Percentiles rank a stretch among this genome's conserved stretches.
phyloP scores from a whole-genome alignment of 2,329 filamentous ascomycete genomes.

The Cephalotrichum gorgonifer region DNA sequence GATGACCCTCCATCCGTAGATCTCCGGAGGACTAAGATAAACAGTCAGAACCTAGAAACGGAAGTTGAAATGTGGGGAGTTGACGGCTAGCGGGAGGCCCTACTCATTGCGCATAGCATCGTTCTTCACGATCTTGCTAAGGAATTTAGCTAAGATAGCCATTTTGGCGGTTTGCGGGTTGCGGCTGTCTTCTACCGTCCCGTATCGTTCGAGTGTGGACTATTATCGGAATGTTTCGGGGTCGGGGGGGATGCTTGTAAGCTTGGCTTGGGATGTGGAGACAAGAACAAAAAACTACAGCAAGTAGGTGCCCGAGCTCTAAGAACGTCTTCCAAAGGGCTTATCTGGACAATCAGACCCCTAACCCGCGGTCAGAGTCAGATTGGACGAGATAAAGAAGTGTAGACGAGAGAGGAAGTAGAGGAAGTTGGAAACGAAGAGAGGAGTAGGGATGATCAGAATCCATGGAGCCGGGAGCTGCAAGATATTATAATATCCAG shows the following conservation, averaged over 20 bases:
- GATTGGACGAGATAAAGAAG: too few relatives aligned
- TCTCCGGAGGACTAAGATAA: conserved; percentile 37
- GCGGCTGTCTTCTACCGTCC: too few relatives aligned
- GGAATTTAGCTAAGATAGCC: conserved; percentile 29
- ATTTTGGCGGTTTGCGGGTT: conserved; percentile 18
- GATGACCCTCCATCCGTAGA: conserved; percentile 62
- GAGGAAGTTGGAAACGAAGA: neutral
- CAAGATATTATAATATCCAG: conserved; percentile 1
- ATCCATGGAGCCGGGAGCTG: neutral
- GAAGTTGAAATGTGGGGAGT: neutral
- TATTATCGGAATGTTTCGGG: neutral
- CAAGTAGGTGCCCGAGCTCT: neutral
- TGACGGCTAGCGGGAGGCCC: neutral
- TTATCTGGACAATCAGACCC: neutral
- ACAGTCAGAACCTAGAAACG: neutral
- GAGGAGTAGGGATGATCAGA: neutral
- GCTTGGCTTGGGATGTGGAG: neutral
- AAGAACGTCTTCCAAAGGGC: neutral
- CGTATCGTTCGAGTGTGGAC: neutral
- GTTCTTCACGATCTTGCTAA: conserved; percentile 52
- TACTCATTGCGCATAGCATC: conserved; percentile 57
- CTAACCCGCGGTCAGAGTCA: neutral
- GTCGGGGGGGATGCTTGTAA: too few relatives aligned
- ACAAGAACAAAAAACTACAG: neutral
- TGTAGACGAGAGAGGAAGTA: neutral